Base-by-base conservation (phyloP, 2,329 filamentous ascomycete species). In the Colletotrichum tabaci region DNA sequence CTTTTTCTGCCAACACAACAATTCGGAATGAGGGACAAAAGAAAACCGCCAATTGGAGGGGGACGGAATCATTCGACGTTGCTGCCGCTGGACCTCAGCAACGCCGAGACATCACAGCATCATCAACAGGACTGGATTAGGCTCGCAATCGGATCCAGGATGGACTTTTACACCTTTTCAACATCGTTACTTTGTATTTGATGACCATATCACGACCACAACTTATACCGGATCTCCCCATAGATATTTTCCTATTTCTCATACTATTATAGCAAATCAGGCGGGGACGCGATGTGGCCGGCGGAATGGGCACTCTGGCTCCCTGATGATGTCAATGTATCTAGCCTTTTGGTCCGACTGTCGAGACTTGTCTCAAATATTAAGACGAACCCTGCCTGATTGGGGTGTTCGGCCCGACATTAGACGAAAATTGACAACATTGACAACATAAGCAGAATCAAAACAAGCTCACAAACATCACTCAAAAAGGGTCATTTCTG, bases 1-100 rank as follows among this genome's bases (percentile, higher is more conserved):
- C 15, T 40, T 16, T 12, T 7, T 35, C 38, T 26, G 23, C 4
- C 46, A 30, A 50, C 56, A 35, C 46, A 62, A 30, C 63, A 44
- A 40, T 61, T 61, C 35, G 23, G 53, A 26, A 26, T n/a, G 13
- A 40, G 50, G 42, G 35, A 58, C 47, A 9, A 23, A n/a, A 16
- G 7, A 30, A 35, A 16, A 30, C 3, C 16, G 26, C 35, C 44
- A 58, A 18, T n/a, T 15, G 9, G 9, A 35, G 30, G 30, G 30
- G 30, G 10, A 10, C 30, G 8, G 30, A 15, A 58, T 4, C 23
- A 18, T 40, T 30, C 18, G 40, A 38, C 26, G 50, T 57, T 57
- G 57, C 64, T 62, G 57, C 57, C 44, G 67, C 64, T 42, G 67
- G 67, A 61, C 50, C 40, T 50, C 67, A 67, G 57, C 67, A 74